Evolutionary conservation across 305 asterid species (phyloP).

Genomic region (Rubia balearica): DNA sequence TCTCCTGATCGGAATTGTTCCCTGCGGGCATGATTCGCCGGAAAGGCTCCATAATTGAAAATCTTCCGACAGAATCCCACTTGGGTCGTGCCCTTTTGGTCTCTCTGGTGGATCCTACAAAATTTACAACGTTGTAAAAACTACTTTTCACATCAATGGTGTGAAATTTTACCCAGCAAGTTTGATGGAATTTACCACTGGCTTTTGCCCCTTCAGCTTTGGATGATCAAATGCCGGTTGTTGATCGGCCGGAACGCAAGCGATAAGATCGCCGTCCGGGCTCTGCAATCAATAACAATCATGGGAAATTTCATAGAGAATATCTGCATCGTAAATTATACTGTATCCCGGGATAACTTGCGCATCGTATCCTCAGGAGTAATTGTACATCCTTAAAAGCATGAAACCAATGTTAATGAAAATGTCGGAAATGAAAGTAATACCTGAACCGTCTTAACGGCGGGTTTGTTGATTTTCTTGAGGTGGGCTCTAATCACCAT

Average conservation of each 20-base stretch:
- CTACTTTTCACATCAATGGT: background rate
- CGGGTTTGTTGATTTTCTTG: constrained; percentile 61
- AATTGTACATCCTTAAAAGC: no score
- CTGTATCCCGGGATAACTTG: no score
- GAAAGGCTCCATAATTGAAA: constrained; percentile 66
- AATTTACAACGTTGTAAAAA: constrained; percentile 5
- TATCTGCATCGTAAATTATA: no score
- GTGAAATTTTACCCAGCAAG: background rate
- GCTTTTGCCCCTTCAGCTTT: constrained; percentile 52
- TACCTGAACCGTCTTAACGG: constrained; percentile 71
- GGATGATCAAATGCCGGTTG: constrained; percentile 96
- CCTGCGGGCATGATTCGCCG: constrained; percentile 71
- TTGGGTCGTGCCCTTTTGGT: constrained; percentile 47
- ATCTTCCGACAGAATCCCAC: constrained; percentile 33
- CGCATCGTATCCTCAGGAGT: no score
- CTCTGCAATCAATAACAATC: constrained; percentile 33
- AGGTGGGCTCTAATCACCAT: constrained; percentile 47
- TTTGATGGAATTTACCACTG: constrained; percentile 37
- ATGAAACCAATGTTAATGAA: no score
- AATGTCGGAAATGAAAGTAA: background rate
- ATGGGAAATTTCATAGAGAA: background rate
- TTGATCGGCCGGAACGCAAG: constrained; percentile 65
- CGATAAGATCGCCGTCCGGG: constrained; percentile 82
- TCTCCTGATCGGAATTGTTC: constrained; percentile 68
- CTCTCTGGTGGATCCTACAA: constrained; percentile 69